Evolutionary conservation across 2,329 filamentous ascomycete species (phyloP), one percentile per base, ranked within the genome.

Genomic region (Septoria linicola): DNA sequence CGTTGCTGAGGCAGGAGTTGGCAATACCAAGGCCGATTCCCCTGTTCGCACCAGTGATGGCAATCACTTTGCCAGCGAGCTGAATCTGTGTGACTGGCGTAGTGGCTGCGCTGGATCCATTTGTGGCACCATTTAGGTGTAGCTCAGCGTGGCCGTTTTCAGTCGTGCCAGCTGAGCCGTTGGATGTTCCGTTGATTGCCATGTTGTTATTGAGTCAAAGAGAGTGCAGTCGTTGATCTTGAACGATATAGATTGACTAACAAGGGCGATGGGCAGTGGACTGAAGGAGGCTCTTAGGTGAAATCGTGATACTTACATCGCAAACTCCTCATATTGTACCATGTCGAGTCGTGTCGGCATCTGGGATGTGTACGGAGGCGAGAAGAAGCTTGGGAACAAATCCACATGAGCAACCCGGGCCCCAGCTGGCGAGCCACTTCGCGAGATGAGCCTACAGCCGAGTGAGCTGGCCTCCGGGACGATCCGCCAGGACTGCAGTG

Each of bases 1-100:
- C 72, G 46, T 77, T 77, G 47, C 59, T 55, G 21, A 77, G 72
- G 53, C 74, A 77, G 61, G 67, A 73, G 59, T 76, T 70, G 54
- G 74, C 73, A 49, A 77, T 70, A 3, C 73, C 74, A 10, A 36
- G 34, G 14, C 34, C 34, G 14, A 36, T 36, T 6, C 34, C 34
- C 14, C 61, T 49, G 50, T 64, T 64, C 10, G 62, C 60, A 20
- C 70, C 69, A 3, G 70, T 72, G 48, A 70, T 65, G 34, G 70
- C 63, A 58, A 70, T 59, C 59, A 75, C 59, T 55, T 76, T 76
- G 59, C 69, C 67, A 46, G 65, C 66, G 14, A 76, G 65, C 2
- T 69, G 71, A 6, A 76, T 71, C 50, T 72, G 70, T 30, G 27
- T 30, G 27, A 30, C 27, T 30, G 27, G 27, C 27, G 27, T 30